phyloP scores from a whole-genome alignment of 805 yeast genomes.

The Millerozyma miso region DNA sequence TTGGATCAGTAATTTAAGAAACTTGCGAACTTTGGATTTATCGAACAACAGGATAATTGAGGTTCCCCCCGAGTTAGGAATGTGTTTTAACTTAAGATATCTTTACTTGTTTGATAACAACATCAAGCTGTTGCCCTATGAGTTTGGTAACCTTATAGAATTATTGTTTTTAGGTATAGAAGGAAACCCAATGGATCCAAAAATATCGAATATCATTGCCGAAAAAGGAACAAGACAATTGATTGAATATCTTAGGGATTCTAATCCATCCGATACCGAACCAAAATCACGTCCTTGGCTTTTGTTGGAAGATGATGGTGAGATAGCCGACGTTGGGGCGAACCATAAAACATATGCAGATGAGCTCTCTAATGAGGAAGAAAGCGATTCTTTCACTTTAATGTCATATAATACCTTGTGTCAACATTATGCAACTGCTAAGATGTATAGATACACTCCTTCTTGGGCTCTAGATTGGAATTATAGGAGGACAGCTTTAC shows the following conservation, averaged over 20 bases:
- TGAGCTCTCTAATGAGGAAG: constrained; percentile 18
- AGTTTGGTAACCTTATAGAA: constrained; percentile 80
- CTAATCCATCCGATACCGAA: constrained; percentile 60
- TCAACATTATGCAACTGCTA: constrained; percentile 91
- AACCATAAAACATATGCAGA: constrained; percentile 29
- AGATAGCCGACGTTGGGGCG: constrained; percentile 36
- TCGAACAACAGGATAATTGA: constrained; percentile 69
- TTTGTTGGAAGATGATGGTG: constrained; percentile 73
- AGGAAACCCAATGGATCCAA: constrained; percentile 80
- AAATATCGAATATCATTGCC: constrained; percentile 61
- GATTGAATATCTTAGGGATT: constrained; percentile 76
- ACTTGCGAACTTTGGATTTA: constrained; percentile 78
- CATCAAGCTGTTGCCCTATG: constrained; percentile 69
- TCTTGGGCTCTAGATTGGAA: constrained; percentile 97
- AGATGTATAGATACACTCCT: constrained; percentile 90
- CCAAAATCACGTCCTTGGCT: constrained; percentile 83
- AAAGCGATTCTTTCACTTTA: constrained; percentile 57
- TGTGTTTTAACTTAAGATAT: constrained; percentile 73
- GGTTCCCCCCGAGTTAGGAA: constrained; percentile 83
- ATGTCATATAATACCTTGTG: constrained; percentile 89
- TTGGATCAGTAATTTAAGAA: constrained; percentile 61
- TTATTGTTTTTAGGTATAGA: constrained; percentile 87
- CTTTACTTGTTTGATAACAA: constrained; percentile 86
- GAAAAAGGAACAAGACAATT: constrained; percentile 83
- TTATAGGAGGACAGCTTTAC: constrained; percentile 72